Evolutionary conservation across 2,329 filamentous ascomycete genomes (phyloP).

Genomic region (Basipetospora sp.): DNA sequence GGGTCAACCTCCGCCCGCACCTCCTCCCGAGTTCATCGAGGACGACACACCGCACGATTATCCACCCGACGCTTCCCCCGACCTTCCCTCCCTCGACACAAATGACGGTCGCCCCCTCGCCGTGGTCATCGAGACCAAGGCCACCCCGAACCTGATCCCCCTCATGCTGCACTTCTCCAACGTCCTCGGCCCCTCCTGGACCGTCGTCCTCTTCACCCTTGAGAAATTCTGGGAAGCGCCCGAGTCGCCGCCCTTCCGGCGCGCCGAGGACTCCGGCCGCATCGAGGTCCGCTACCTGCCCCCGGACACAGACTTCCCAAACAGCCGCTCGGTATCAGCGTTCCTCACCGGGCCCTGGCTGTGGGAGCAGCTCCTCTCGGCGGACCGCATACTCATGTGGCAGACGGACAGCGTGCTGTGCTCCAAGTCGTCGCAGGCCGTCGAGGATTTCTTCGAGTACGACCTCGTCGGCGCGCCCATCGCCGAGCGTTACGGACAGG

Average conservation of each 20-base stretch:
- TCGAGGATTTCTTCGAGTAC: too few species aligned
- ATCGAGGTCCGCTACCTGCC: constrained; percentile 26
- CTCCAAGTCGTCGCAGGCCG: constrained; percentile 13
- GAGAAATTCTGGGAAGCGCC: constrained; percentile 13
- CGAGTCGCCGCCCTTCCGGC: constrained; percentile 19
- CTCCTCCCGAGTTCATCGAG: too few species aligned
- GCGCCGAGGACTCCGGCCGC: constrained; percentile 18
- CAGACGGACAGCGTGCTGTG: constrained; percentile 25
- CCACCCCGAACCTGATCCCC: constrained; percentile 17
- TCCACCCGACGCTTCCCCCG: too few species aligned
- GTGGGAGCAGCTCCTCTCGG: constrained; percentile 21
- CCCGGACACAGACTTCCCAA: constrained; percentile 17
- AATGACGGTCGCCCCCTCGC: constrained; percentile 11
- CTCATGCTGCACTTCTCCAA: constrained; percentile 24
- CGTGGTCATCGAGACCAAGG: constrained; percentile 21
- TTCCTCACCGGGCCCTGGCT: constrained; percentile 22
- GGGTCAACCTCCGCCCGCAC: too few species aligned
- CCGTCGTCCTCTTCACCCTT: constrained; percentile 28
- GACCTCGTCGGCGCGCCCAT: too few species aligned
- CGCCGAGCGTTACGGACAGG: constrained; percentile 10
- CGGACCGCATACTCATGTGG: constrained; percentile 22
- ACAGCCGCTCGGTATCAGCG: constrained; percentile 20
- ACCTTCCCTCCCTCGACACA: too few species aligned
- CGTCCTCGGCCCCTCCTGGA: constrained; percentile 28
- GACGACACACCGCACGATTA: too few species aligned